phyloP scores from a whole-genome alignment of 148 eudicot genomes.

The Fallopia convolvulus region DNA sequence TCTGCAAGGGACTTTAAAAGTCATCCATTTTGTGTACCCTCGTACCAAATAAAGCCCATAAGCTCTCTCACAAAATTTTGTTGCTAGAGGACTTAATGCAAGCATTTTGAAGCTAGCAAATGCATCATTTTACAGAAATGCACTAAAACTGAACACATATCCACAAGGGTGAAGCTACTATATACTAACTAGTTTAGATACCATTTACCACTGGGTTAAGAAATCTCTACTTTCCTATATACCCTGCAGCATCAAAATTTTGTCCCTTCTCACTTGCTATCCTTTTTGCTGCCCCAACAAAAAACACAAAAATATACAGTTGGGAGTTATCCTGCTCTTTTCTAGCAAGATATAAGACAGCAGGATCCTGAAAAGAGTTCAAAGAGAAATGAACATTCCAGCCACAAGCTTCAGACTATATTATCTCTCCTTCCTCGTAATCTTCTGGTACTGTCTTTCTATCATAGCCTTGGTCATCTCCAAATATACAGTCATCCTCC shows the following conservation, averaged over 20 bases:
- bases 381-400: neutral
- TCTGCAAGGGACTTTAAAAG: too few species aligned
- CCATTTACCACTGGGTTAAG: neutral
- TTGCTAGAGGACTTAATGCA: too few species aligned
- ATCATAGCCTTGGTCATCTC: neutral
- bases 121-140: too few species aligned
- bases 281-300: neutral
- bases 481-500: neutral
- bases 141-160: too few species aligned
- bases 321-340: neutral
- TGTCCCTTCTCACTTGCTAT: neutral
- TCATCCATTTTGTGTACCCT: too few species aligned
- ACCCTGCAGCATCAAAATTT: neutral
- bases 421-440: conserved; percentile 6
- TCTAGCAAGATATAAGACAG: neutral
- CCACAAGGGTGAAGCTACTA: neutral
- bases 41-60: too few species aligned
- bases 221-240: neutral
- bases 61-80: too few species aligned
- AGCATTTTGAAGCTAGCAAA: too few species aligned
- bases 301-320: neutral
- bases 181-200: neutral
- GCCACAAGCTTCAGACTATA: neutral
- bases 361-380: neutral
- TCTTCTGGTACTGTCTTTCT: neutral